Conservation (phyloP, 345 rosid species). For the Garcia nutans region DNA sequence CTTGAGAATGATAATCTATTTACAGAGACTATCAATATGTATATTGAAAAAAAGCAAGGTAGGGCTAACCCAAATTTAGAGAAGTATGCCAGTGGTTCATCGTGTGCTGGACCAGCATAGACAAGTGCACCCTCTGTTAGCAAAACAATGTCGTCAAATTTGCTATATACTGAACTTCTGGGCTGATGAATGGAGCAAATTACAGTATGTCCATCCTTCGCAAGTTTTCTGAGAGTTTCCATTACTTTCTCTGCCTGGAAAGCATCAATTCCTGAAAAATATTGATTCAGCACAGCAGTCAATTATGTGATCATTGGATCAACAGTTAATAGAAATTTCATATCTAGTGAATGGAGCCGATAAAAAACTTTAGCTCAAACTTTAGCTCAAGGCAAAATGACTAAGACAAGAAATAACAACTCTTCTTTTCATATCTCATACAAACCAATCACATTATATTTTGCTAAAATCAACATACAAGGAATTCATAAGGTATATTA, state of each 20-base stretch:
- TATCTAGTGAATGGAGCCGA: not conserved
- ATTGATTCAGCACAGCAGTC: constrained; percentile 14
- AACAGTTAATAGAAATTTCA: not conserved
- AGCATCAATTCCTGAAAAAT: constrained; percentile 83
- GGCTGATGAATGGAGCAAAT: constrained; percentile 99
- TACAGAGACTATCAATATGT: not conserved
- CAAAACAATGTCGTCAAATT: constrained; percentile 89
- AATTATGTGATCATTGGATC: not conserved
- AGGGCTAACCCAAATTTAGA: constrained; percentile 75
- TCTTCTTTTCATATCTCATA: not conserved
- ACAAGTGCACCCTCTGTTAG: constrained; percentile 76
- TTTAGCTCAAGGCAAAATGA: constrained; percentile 3
- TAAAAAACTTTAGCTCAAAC: not conserved
- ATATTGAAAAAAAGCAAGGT: constrained; percentile 20
- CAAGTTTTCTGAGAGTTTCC: constrained; percentile 91
- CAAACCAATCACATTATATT: not conserved
- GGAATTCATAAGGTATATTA: not conserved
- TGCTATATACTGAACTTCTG: constrained; percentile 82
- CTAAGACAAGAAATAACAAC: not conserved
- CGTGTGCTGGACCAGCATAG: constrained; percentile 85
- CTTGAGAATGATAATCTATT: not conserved
- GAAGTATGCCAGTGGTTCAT: constrained; percentile 73
- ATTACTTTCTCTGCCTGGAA: constrained; percentile 96
- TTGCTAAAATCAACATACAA: not conserved
- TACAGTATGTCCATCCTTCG: constrained; percentile 92